Evolutionary conservation across 768 basidiomycete species (phyloP).

Genomic region (Boletus pseudo-olivaceus): DNA sequence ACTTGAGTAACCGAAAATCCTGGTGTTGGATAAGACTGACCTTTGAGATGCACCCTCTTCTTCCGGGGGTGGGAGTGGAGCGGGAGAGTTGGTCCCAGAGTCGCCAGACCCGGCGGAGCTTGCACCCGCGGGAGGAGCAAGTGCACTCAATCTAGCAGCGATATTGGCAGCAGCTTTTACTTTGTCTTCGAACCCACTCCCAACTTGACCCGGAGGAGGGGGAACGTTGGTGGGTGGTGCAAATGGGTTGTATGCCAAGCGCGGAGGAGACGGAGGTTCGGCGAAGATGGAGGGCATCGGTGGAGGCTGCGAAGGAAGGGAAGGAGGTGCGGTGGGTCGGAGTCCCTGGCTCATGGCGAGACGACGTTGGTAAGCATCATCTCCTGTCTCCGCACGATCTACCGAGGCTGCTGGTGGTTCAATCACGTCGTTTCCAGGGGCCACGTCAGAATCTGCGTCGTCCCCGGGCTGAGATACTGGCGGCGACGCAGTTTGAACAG

Average conservation of each 20-base stretch:
- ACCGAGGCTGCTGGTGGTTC: background rate
- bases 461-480: conserved; percentile 21
- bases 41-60: conserved; percentile 26
- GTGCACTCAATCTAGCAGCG: conserved; percentile 66
- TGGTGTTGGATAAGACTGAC: background rate
- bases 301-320: conserved; percentile 23
- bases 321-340: conserved; percentile 28
- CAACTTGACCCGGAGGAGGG: conserved; percentile 49
- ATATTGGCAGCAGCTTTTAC: conserved; percentile 79
- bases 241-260: conserved; percentile 67
- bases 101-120: conserved; percentile 23
- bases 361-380: conserved; percentile 65
- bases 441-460: conserved; percentile 20
- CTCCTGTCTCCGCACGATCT: conserved; percentile 46
- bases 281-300: conserved; percentile 18
- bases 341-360: conserved; percentile 51
- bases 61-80: conserved; percentile 29
- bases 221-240: conserved; percentile 59
- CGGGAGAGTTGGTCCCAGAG: conserved; percentile 22
- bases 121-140: conserved; percentile 37
- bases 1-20: background rate
- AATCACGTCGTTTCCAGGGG: background rate
- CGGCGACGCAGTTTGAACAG: conserved; percentile 16
- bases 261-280: conserved; percentile 43
- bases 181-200: conserved; percentile 55